Conservation (phyloP, 805 yeast genomes). For the Saccharomycopsis fibuligera region DNA sequence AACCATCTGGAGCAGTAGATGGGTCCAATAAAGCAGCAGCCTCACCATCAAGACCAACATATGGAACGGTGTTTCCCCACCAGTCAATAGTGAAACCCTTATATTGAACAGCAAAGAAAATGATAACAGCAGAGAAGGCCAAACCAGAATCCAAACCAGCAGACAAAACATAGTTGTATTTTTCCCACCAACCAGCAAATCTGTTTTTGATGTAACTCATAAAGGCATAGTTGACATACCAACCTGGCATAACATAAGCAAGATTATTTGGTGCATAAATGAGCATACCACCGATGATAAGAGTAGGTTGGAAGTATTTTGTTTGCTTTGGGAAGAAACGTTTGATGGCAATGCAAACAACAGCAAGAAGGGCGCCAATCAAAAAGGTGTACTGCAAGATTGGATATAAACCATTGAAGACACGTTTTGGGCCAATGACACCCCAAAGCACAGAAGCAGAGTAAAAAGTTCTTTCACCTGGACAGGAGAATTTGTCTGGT, state of each 20-base stretch:
- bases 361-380: conserved; percentile 38
- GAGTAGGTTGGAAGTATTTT: conserved; percentile 40
- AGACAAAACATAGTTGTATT: conserved; percentile 43
- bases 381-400: conserved; percentile 57
- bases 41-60: conserved; percentile 32
- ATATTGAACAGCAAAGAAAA: conserved; percentile 48
- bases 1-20: conserved; percentile 29
- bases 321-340: conserved; percentile 24
- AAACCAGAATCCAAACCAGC: conserved; percentile 57
- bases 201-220: conserved; percentile 42
- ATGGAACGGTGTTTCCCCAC: conserved; percentile 60
- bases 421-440: conserved; percentile 48
- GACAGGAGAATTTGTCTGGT: conserved; percentile 34
- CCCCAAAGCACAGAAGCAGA: conserved; percentile 50
- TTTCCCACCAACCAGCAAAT: conserved; percentile 49
- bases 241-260: conserved; percentile 29
- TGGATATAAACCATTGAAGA: conserved; percentile 53
- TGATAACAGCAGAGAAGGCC: conserved; percentile 50
- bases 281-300: conserved; percentile 44
- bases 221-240: conserved; percentile 33
- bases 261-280: conserved; percentile 48
- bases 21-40: conserved; percentile 35
- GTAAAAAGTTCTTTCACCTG: conserved; percentile 37
- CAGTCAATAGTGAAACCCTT: conserved; percentile 37
- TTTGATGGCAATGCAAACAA: conserved; percentile 28